These are phyloP conservation scores for Paxillus rubicundulus DNA, from an alignment of 768 basidiomycete species.

Conservation along the genomic window DNA sequence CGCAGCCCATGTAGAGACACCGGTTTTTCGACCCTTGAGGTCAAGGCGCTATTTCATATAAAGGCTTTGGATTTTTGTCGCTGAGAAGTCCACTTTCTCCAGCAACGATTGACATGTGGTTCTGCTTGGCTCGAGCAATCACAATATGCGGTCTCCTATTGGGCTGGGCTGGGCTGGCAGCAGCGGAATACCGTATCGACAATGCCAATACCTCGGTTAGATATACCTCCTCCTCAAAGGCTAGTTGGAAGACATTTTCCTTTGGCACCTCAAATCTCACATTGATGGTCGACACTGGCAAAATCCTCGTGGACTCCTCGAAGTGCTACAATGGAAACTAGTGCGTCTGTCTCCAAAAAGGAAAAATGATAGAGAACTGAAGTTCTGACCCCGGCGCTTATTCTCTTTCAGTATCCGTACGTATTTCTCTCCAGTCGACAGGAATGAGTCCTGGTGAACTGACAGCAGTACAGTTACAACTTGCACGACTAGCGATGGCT, in stretches of 20 bases:
- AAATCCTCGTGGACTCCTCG: neutral
- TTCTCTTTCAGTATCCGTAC: neutral
- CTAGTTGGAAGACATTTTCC: neutral
- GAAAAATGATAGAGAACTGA: neutral
- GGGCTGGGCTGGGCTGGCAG: neutral
- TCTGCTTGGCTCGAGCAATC: neutral
- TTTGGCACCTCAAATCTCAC: neutral
- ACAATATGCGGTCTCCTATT: neutral
- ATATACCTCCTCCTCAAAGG: neutral
- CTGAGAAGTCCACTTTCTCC: too few relatives aligned
- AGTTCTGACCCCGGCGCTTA: neutral
- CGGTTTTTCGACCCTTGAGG: too few relatives aligned
- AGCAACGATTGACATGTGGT: neutral
- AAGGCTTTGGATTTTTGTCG: too few relatives aligned
- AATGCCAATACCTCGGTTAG: neutral
- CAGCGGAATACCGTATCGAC: conserved; percentile 1
- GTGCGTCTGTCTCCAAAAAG: neutral
- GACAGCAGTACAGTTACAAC: neutral
- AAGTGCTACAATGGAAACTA: conserved; percentile 1
- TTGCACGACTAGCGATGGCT: neutral
- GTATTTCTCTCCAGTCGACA: neutral
- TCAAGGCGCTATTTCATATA: too few relatives aligned
- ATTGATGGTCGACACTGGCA: neutral
- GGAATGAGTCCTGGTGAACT: neutral
- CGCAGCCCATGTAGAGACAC: too few relatives aligned